Base-by-base conservation (phyloP, 225 moss, liverwort and hornwort genomes). In the Bryoerythrophyllum caledonicum region DNA sequence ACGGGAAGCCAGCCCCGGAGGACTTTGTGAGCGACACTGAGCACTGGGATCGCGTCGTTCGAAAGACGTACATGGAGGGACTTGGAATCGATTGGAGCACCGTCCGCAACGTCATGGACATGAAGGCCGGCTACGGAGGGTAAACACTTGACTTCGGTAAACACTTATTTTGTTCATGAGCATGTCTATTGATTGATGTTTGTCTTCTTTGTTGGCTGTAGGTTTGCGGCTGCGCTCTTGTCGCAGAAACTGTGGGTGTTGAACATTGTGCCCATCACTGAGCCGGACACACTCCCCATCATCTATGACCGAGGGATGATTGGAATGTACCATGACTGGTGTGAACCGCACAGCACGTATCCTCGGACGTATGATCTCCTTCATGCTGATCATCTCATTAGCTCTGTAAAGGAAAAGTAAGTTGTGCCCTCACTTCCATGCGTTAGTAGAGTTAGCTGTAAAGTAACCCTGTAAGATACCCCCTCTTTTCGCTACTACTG, bases 291-390 rank as follows among this genome's bases (percentile, higher is more conserved):
- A 13, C 73, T 95, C 28, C 90, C 95, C 54, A 88, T 95, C 41
- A 65, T 95, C 7, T 95, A 83, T 67, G 91, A 95, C 49, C 85
- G 93, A 38, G 93, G 95, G 21, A 86, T 95, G 71, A 84, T 93
- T 78, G 95, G 93, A 57, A 85, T 95, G 65, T 93, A 95, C 73
- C 93, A 95, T 75, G 93, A 95, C 61, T 77, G 77, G 77, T 82
- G 77, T 63, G 73, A 82, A 68, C 67, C 82, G 16, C 77, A 77
- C 68, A 82, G 93, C 78, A 93, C 95, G 16, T 95, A 95, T 59
- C 95, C 95, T 68, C 83, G 95, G 67, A 90, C 88, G 4, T 95
- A 95, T 56, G 93, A 95, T 81, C 87, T 95, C 68, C 81, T 95
- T 52, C 95, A 95, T 71, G 82, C 83, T 19, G 84, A 87, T 77